phyloP scores from a whole-genome alignment of 345 rosid species.

The Erucastrum elatum region DNA sequence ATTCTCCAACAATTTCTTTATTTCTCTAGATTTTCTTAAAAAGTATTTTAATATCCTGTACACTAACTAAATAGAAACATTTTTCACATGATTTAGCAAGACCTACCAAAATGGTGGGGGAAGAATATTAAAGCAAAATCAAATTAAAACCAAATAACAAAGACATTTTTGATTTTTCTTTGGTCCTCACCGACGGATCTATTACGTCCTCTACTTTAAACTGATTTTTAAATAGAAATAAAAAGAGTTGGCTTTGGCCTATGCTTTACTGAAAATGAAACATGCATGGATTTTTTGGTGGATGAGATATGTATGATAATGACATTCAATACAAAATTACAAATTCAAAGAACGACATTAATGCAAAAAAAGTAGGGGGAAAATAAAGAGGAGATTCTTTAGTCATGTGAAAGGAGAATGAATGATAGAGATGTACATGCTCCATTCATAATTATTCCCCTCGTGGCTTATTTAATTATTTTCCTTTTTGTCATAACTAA shows the following conservation, averaged over 20 bases:
- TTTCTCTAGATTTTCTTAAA: background rate
- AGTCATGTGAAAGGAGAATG: constrained; percentile 9
- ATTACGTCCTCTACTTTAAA: constrained; percentile 33
- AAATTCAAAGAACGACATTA: background rate
- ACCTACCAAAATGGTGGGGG: background rate
- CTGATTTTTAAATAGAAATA: background rate
- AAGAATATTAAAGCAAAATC: background rate
- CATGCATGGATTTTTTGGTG: constrained; percentile 11
- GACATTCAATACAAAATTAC: background rate
- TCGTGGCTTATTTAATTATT: constrained; percentile 27
- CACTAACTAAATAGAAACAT: background rate
- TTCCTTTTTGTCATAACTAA: background rate
- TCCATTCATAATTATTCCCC: constrained; percentile 29
- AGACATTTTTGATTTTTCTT: background rate
- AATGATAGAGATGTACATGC: constrained; percentile 24
- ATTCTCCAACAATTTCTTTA: background rate
- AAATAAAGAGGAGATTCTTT: constrained; percentile 9
- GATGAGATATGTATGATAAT: constrained; percentile 20
- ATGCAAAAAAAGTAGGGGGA: background rate
- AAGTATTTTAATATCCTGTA: background rate
- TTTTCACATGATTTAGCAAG: constrained; percentile 16
- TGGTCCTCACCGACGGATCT: constrained; percentile 35
- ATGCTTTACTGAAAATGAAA: constrained; percentile 22
- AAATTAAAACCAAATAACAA: constrained; percentile 13
- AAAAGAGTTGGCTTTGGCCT: background rate